Base-by-base conservation (phyloP, 352 stramenopile genomes). In the Discostella stelligera region DNA sequence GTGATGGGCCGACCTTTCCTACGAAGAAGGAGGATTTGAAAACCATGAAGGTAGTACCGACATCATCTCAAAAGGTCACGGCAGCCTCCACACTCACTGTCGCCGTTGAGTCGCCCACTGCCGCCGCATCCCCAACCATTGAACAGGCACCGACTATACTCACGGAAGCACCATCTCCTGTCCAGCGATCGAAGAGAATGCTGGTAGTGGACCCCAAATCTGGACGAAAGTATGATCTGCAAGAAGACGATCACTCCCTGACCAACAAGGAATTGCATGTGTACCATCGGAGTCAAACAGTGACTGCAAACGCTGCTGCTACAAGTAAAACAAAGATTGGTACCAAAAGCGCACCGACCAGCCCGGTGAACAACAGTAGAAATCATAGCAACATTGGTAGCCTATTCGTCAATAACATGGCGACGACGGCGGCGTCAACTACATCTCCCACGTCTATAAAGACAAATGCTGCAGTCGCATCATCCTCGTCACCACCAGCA, bases 211-310 rank as follows among this genome's bases (percentile, higher is more conserved):
- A 80, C 50, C 73, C 73, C 2, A 62, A 63, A 9, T 71, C 59
- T 3, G 49, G 68, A 56, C 49, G 54, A 23, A 80, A 80, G 44
- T 72, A 63, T 52, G 50, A 59, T 21, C 44, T 80, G 30, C 68
- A 66, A 3, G 20, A 39, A 13, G 73, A 80, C 27, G 66, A 80
- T 60, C 73, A 80, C n/a, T 80, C 73, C 6, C 18, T 80, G 8
- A 80, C 73, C 0, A 52, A 80, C 48, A 80, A 76, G 44, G 73
- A 80, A 21, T 18, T 80, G 49, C 66, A 75, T 21, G 73, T 80
- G 4, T 76, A 66, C 44, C 72, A 80, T 14, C 52, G 53, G 37
- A 21, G 20, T 10, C 58, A 59, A 2, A 69, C 37, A 14, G 37
- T 14, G 2, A 8, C 37, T 14, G 7, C 37, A 11, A 2, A 3